These are phyloP conservation scores for Tuctoria greenei DNA, from an alignment of 176 grass and related monocot genomes.

Conservation along the genomic window DNA sequence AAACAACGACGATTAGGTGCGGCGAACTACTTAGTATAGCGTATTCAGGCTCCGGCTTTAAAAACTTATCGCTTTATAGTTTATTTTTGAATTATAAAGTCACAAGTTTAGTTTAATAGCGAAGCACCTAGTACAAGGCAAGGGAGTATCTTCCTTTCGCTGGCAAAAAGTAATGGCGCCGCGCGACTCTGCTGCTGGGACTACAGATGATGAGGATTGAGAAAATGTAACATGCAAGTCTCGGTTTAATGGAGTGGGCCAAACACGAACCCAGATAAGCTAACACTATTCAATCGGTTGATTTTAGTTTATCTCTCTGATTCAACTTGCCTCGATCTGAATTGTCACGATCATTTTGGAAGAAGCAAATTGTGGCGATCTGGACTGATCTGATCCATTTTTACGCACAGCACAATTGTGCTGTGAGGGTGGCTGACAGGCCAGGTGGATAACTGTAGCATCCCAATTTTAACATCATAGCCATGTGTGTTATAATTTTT, in stretches of 20 bases:
- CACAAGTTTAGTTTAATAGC: too few relatives aligned
- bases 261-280: constrained; percentile 9
- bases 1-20: neutral
- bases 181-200: neutral
- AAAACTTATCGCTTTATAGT: too few relatives aligned
- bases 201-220: neutral
- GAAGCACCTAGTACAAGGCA: too few relatives aligned
- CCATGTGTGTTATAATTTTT: too few relatives aligned
- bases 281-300: neutral
- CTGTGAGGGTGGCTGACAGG: neutral
- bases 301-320: neutral
- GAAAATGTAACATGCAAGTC: constrained; percentile 50
- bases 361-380: neutral
- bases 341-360: neutral
- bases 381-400: neutral
- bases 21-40: neutral
- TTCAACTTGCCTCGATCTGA: too few relatives aligned
- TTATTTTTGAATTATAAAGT: too few relatives aligned
- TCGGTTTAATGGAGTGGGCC: constrained; percentile 48
- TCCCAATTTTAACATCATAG: too few relatives aligned
- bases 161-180: constrained; percentile 26
- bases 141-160: constrained; percentile 38
- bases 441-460: too few relatives aligned
- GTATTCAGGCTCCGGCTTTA: too few relatives aligned
- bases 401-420: neutral